These are phyloP conservation scores for Coemansia brasiliensis DNA, from an alignment of 192 early-diverging fungal genomes.

Conservation along the genomic window DNA sequence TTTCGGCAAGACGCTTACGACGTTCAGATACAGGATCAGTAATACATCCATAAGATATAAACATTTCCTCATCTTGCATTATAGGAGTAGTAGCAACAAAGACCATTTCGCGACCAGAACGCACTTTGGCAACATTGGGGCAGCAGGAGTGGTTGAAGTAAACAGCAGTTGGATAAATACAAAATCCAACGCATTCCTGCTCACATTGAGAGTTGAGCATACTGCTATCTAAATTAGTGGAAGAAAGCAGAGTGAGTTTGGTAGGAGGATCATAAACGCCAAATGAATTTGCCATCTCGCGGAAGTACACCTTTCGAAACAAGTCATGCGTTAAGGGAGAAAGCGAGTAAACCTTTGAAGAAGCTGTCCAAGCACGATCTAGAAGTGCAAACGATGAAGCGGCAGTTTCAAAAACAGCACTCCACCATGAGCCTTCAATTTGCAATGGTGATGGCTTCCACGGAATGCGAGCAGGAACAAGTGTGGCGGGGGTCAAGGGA, in stretches of 20 bases:
- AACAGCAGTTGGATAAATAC: constrained; percentile 63
- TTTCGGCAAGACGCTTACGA: constrained; percentile 48
- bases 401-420: constrained; percentile 13
- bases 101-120: constrained; percentile 48
- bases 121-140: constrained; percentile 58
- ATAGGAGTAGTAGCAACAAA: constrained; percentile 55
- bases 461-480: constrained; percentile 29
- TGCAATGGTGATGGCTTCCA: constrained; percentile 9
- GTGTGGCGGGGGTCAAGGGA: constrained; percentile 20
- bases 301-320: constrained; percentile 60
- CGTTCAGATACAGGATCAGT: constrained; percentile 41
- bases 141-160: constrained; percentile 71
- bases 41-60: constrained; percentile 65
- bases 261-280: constrained; percentile 61
- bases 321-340: constrained; percentile 22
- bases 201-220: constrained; percentile 16
- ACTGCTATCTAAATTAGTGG: neutral
- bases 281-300: constrained; percentile 71
- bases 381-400: constrained; percentile 27
- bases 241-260: constrained; percentile 15
- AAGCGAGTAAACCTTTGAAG: neutral
- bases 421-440: constrained; percentile 29
- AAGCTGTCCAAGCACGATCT: constrained; percentile 14
- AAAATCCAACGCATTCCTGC: constrained; percentile 59
- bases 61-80: constrained; percentile 58